Percentiles rank a stretch among this genome's conserved stretches.
phyloP scores from a whole-genome alignment of 768 basidiomycete genomes.

The Lactifluus rugatus region DNA sequence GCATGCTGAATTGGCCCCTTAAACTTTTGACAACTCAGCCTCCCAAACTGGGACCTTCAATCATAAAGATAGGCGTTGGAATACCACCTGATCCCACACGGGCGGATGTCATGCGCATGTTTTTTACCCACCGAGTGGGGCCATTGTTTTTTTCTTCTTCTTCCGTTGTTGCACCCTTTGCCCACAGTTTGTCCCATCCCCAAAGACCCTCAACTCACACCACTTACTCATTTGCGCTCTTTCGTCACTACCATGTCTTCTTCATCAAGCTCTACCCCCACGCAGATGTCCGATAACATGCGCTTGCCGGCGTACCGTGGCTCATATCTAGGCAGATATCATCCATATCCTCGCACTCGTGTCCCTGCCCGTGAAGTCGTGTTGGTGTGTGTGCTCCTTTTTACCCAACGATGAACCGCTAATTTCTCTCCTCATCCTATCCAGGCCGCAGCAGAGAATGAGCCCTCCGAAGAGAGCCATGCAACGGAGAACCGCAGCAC shows the following conservation, averaged over 20 bases:
- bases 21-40: conserved; percentile 1
- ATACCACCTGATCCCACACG: not conserved
- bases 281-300: conserved; percentile 2
- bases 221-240: not conserved
- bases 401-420: not conserved
- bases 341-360: conserved; percentile 16
- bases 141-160: not conserved
- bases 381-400: not conserved
- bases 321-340: conserved; percentile 15
- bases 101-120: conserved; percentile 6
- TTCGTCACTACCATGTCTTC: conserved; percentile 1
- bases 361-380: conserved; percentile 8
- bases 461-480: not conserved
- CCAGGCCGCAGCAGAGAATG: conserved; percentile 1
- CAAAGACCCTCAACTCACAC: not conserved
- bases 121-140: not conserved
- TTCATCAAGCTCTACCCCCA: not conserved
- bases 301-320: conserved; percentile 16
- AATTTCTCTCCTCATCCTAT: not conserved
- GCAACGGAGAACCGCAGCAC: not conserved
- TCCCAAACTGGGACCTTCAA: conserved; percentile 5
- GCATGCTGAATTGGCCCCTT: conserved; percentile 1
- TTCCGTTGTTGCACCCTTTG: conserved; percentile 2
- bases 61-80: not conserved
- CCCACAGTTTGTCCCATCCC: not conserved